Evolutionary conservation across 148 eudicot genomes (phyloP).

Genomic region (Selenicereus undatus): DNA sequence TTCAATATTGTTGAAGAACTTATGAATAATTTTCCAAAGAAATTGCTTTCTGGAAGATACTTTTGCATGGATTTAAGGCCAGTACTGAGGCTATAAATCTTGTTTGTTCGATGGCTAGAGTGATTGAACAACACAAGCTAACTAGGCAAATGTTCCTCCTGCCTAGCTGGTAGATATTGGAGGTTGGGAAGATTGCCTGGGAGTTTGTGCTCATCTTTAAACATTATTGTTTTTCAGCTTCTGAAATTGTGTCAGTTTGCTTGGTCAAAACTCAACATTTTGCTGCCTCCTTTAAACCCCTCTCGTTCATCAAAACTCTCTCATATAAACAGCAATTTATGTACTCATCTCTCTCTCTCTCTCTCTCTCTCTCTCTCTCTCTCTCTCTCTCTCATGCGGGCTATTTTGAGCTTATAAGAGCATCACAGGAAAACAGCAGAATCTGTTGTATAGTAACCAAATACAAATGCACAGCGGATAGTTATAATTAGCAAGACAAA

Average conservation of each 20-base stretch:
- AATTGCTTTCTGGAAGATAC: background rate
- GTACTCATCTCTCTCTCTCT: background rate
- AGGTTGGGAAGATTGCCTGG: conserved; percentile 30
- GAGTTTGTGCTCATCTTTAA: conserved; percentile 43
- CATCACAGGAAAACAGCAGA: background rate
- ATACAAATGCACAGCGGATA: background rate
- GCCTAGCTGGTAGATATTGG: conserved; percentile 16
- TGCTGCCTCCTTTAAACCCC: background rate
- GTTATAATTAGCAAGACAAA: conserved; percentile 7
- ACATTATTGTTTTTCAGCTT: background rate
- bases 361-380: background rate
- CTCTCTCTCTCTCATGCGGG: background rate
- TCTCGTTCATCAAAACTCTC: conserved; percentile 10
- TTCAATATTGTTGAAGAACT: too few species aligned
- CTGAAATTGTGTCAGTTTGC: background rate
- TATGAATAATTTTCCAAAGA: too few species aligned
- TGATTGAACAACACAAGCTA: conserved; percentile 44
- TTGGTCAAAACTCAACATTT: background rate
- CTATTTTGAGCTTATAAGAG: too few species aligned
- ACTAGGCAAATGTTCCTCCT: conserved; percentile 48
- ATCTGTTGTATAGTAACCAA: background rate
- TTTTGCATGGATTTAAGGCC: background rate
- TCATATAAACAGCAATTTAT: conserved; percentile 6
- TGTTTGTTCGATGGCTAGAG: background rate
- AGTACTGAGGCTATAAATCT: background rate